Evolutionary conservation across 352 stramenopile species (phyloP), one percentile per base, ranked within the genome.

Genomic region (Thraustochytrium striatum): DNA sequence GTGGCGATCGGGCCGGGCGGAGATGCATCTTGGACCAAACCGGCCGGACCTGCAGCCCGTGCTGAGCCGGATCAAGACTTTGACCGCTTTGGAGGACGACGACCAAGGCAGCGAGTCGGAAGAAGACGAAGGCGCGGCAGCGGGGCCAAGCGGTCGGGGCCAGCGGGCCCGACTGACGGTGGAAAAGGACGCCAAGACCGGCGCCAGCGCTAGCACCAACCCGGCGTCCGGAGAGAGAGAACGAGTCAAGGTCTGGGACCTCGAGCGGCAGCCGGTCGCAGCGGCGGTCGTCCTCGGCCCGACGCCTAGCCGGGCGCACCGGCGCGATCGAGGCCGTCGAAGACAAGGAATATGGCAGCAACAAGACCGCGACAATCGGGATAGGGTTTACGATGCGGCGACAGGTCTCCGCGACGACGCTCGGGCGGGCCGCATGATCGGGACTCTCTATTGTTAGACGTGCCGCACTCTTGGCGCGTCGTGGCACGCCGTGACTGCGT

Each of bases 271-370:
- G n/a, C n/a, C n/a, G n/a, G n/a, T n/a, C n/a, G n/a, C n/a, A n/a
- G n/a, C n/a, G n/a, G n/a, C n/a, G n/a, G n/a, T n/a, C n/a, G n/a
- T n/a, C n/a, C n/a, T n/a, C n/a, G n/a, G n/a, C n/a, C n/a, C n/a
- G n/a, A n/a, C n/a, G n/a, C n/a, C n/a, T n/a, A n/a, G n/a, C n/a
- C n/a, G n/a, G n/a, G n/a, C n/a, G n/a, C n/a, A n/a, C n/a, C 28
- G 47, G 50, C 3, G 65, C 65, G n/a, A 61, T 75, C 16, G 65
- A 75, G 39, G 50, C 65, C 32, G 52, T 75, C n/a, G 65, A 75
- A 30, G 65, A 75, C 32, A 75, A 68, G 25, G 65, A 75, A 5
- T 75, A 75, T n/a, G 32, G 25, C 8, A 2, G 43, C 13, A n/a
- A n/a, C n/a, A n/a, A n/a, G n/a, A n/a, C n/a, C n/a, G n/a, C n/a